A percentile compares a stretch with the other conserved stretches of the same genome.
Evolutionary conservation across 148 eudicot genomes (phyloP).

Genomic region (Drosera capensis): DNA sequence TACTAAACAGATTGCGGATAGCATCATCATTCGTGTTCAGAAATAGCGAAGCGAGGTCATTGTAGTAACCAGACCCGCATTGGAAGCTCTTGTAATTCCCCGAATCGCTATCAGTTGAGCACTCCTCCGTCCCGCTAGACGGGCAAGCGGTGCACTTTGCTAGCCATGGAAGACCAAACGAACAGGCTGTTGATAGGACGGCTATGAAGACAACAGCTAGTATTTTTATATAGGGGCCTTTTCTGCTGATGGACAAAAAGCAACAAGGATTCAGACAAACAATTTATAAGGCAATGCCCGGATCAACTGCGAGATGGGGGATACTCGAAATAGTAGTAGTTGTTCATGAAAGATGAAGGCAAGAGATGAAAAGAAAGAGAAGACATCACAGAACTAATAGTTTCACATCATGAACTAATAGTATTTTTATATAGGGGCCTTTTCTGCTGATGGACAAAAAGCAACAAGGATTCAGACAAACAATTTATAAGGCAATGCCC

Average conservation of each 20-base stretch:
- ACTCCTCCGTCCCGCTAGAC: slow-evolving; percentile 14
- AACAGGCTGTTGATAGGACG: slow-evolving; percentile 44
- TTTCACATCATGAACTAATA: too few species aligned
- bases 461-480: neutral
- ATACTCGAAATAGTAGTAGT: too few species aligned
- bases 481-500: neutral
- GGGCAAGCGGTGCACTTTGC: slow-evolving; percentile 57
- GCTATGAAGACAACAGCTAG: slow-evolving; percentile 38
- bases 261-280: neutral
- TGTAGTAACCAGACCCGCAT: slow-evolving; percentile 52
- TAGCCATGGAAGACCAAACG: slow-evolving; percentile 54
- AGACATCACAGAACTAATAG: too few species aligned
- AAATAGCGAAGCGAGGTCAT: slow-evolving; percentile 66
- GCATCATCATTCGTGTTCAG: slow-evolving; percentile 72
- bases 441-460: slow-evolving; percentile 17
- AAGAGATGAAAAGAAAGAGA: too few species aligned
- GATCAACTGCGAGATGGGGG: too few species aligned
- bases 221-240: slow-evolving; percentile 38
- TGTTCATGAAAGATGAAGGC: too few species aligned
- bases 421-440: slow-evolving; percentile 29
- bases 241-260: slow-evolving; percentile 23
- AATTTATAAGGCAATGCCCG: neutral
- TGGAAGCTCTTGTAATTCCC: slow-evolving; percentile 58
- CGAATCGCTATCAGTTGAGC: slow-evolving; percentile 46
- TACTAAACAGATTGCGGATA: slow-evolving; percentile 48